Base-by-base conservation (phyloP, 768 basidiomycete genomes). In the Coprinopsis sp. region DNA sequence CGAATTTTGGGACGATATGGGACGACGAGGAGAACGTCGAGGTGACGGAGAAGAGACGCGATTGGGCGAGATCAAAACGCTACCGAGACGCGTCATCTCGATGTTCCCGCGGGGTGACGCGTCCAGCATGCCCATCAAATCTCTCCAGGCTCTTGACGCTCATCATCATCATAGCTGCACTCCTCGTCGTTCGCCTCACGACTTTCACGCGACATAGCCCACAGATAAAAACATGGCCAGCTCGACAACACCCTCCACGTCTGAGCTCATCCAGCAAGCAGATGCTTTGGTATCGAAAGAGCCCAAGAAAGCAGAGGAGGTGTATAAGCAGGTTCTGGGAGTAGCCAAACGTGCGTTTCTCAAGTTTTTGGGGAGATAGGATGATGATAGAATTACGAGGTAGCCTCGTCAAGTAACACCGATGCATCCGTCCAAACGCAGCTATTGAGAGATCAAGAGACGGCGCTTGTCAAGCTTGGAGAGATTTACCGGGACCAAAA, bases 401-500 rank as follows among this genome's bases (percentile, higher is more conserved):
- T 44, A 64, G 64, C 62, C 3, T 59, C 66, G 14, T 54, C 65
- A 2, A 51, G 51, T 51, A 60, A 16, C 55, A 61, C 34, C 46
- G 58, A 46, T 64, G 62, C 42, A 56, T 58, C 22, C 77, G 79
- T 44, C 29, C 68, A 70, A 49, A 78, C 85, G 12, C 77, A 81
- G 53, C 71, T 65, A 14, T 68, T 93, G 6, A 68, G 85, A 29
- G 82, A 91, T 56, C 92, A 97, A 64, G 94, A 96, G 61, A 69
- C 72, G 0, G 91, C 93, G 2, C 71, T 97, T 43, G 72, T 91
- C 16, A 87, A 86, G 59, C 82, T 98, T 2, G 93, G 90, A 1
- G 82, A 87, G 60, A 74, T 94, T 8, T 90, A 95, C 63, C 75
- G 89, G 38, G 89, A 93, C 63, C 79, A 90, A 62, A 82, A 80